These are phyloP conservation scores for Talaromyces adpressus DNA, from an alignment of 495 filamentous ascomycete species.

Conservation along the genomic window DNA sequence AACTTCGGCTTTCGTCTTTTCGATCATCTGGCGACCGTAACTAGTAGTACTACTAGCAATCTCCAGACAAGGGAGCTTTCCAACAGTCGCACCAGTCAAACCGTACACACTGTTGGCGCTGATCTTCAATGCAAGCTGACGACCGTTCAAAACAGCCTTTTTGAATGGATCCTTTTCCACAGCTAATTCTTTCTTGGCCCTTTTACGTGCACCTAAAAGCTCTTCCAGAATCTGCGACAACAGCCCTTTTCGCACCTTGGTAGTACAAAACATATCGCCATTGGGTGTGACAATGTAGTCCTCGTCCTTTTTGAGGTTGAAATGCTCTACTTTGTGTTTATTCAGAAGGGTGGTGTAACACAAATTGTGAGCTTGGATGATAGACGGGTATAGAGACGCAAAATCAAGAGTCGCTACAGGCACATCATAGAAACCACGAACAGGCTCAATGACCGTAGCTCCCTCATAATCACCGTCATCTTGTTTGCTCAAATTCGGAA, in stretches of 20 bases:
- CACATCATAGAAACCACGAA: conserved; percentile 83
- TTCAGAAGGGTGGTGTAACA: conserved; percentile 95
- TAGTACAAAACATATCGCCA: conserved; percentile 85
- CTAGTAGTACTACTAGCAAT: conserved; percentile 95
- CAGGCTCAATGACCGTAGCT: conserved; percentile 95
- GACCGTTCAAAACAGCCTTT: conserved; percentile 94
- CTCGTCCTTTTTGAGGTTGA: conserved; percentile 69
- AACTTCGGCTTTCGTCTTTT: conserved; percentile 90
- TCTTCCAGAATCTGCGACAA: conserved; percentile 94
- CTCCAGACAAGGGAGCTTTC: conserved; percentile 89
- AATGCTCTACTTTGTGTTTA: conserved; percentile 66
- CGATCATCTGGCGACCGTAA: conserved; percentile 98
- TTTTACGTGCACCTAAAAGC: conserved; percentile 79
- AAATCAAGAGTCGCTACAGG: conserved; percentile 98
- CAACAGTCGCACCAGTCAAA: conserved; percentile 90
- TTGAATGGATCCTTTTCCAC: conserved; percentile 93
- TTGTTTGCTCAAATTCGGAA: conserved; percentile 69
- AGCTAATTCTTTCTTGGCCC: conserved; percentile 85
- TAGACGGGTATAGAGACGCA: conserved; percentile 94
- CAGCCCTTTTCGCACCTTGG: conserved; percentile 84
- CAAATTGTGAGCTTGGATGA: conserved; percentile 97
- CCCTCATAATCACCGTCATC: conserved; percentile 87
- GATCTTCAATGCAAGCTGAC: conserved; percentile 92
- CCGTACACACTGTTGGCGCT: conserved; percentile 98
- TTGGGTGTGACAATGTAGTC: conserved; percentile 97